Evolutionary conservation across 2,329 filamentous ascomycete species (phyloP).

Genomic region (Exserohilum rostratum): DNA sequence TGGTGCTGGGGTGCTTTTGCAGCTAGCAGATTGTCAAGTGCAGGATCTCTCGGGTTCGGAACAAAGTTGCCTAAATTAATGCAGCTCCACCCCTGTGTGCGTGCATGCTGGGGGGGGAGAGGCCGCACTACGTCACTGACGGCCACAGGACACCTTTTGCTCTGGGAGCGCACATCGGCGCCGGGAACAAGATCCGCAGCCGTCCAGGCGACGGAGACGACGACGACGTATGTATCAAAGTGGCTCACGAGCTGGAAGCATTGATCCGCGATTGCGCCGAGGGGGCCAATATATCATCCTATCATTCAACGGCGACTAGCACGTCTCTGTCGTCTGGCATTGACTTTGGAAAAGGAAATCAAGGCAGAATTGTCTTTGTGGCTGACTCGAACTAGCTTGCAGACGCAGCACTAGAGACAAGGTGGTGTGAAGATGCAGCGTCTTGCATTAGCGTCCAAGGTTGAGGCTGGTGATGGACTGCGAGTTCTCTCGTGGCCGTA

Average conservation of each 20-base stretch:
- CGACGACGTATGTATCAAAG: background rate
- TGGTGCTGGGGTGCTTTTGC: slow-evolving; percentile 22
- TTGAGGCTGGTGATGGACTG: slow-evolving; percentile 19
- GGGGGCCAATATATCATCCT: slow-evolving; percentile 6
- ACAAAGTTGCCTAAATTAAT: slow-evolving; percentile 5
- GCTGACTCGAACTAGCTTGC: slow-evolving; percentile 10
- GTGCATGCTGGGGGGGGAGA: background rate
- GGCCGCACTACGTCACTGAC: background rate
- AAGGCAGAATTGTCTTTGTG: slow-evolving; percentile 8
- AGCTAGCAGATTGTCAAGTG: slow-evolving; percentile 19
- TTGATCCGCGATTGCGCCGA: slow-evolving; percentile 9
- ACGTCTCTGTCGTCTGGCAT: slow-evolving; percentile 5
- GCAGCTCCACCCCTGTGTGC: slow-evolving; percentile 8
- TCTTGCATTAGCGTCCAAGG: slow-evolving; percentile 23
- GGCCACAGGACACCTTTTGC: background rate
- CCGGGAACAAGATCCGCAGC: slow-evolving; percentile 4
- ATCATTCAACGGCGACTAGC: slow-evolving; percentile 9
- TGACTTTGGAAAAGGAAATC: slow-evolving; percentile 13
- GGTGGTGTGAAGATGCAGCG: slow-evolving; percentile 20
- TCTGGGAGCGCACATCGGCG: background rate
- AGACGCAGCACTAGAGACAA: slow-evolving; percentile 9
- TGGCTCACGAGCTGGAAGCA: background rate
- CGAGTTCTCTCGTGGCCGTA: slow-evolving; percentile 3
- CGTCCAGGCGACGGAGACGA: background rate
- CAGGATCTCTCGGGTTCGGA: slow-evolving; percentile 19